Base-by-base conservation (phyloP, 805 yeast genomes). In the Starmerella apicola region DNA sequence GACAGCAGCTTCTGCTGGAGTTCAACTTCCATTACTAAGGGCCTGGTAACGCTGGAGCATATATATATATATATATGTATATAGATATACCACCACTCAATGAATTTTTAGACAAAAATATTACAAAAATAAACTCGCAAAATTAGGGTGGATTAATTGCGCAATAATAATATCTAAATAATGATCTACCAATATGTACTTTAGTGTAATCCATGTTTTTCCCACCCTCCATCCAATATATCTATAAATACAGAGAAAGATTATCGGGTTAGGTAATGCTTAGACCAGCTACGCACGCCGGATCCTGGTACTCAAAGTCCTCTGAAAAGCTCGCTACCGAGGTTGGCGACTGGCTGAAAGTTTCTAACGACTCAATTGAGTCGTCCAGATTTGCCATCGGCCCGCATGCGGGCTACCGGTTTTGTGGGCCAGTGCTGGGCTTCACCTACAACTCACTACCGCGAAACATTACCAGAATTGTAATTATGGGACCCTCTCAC, bases 401-500 rank as follows among this genome's bases (percentile, higher is more conserved):
- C 7, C 82, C 76, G 57, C 98, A 91, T 59, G 98, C 98, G 6
- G 98, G 98, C 0, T 85, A 79, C 54, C 54, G 79, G 4, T 91
- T 79, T 56, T 78, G 93, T 29, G 95, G 95, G 0, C 60, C 64
- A 5, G 73, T 82, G 0, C 67, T 88, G 50, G 91, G 86, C 0
- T 76, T 81, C 54, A 72, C 94, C 0, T 88, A 81, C 52, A 68
- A 68, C 2, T 70, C 75, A 0, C 71, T 88, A 70, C 94, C 82
- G 52, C 49, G 68, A 1, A 62, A 62, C 21, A 63, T 69, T 16
- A 68, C 74, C 49, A 65, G 88, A 16, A 72, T 91, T 1, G 81
- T 91, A 49, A 64, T 91, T 1, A 57, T 91, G 55, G 96, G 97
- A 0, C 98, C 98, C 0, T 81, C 95, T 0, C 98, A 91, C 56